Percentiles rank a stretch among this genome's conserved stretches.
phyloP scores from a whole-genome alignment of 441 rosid genomes.

The Euphorbia celastroides region DNA sequence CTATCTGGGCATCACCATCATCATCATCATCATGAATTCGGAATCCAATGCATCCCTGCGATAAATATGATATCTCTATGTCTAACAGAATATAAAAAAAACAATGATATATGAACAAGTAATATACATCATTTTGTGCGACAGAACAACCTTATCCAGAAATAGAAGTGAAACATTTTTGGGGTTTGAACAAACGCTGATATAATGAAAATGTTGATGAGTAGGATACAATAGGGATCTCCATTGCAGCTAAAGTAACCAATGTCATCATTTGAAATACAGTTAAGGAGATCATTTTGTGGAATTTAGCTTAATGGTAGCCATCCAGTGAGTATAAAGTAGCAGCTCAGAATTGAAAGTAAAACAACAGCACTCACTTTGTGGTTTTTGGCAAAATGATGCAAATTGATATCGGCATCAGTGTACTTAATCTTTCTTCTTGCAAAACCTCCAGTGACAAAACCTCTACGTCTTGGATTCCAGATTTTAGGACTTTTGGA shows the following conservation, averaged over 20 bases:
- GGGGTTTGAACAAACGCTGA: too few relatives aligned
- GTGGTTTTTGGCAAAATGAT: constrained; percentile 28
- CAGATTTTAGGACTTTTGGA: constrained; percentile 35
- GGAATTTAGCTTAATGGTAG: neutral
- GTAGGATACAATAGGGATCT: neutral
- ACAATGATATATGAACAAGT: neutral
- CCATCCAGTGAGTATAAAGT: neutral
- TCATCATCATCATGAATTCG: too few relatives aligned
- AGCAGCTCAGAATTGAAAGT: neutral
- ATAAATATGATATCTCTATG: constrained; percentile 17
- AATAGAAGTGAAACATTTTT: too few relatives aligned
- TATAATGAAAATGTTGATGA: too few relatives aligned
- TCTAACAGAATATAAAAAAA: constrained; percentile 12
- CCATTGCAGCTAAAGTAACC: neutral
- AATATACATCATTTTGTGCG: neutral
- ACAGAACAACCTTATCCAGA: constrained; percentile 5
- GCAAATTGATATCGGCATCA: constrained; percentile 39
- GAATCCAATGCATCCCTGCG: constrained; percentile 58
- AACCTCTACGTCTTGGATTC: constrained; percentile 30
- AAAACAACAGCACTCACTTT: constrained; percentile 40
- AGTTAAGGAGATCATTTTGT: neutral
- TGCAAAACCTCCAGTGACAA: constrained; percentile 38
- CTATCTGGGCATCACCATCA: constrained; percentile 41
- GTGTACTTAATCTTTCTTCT: constrained; percentile 24
- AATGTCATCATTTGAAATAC: neutral